These are phyloP conservation scores for Cadophora sp. DNA, from an alignment of 2,329 filamentous ascomycete species.

Conservation along the genomic window DNA sequence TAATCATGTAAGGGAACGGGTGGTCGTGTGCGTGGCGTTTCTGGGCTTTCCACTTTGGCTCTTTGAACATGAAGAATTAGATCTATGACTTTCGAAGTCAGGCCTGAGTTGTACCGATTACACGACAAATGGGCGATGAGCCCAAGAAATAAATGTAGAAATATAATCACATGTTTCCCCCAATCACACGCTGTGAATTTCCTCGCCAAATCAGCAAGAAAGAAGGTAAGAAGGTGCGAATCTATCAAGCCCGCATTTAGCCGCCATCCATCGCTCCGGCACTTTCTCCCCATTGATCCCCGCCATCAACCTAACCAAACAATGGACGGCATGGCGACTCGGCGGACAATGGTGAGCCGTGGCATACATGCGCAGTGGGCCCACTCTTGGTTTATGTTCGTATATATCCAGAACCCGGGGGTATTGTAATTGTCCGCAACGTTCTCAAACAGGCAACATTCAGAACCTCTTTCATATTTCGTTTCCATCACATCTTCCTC, in stretches of 20 bases:
- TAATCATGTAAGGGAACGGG: no score
- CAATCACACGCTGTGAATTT: neutral
- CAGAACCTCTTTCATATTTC: neutral
- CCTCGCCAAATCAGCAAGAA: neutral
- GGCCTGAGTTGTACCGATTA: no score
- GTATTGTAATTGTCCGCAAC: neutral
- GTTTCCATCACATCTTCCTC: no score
- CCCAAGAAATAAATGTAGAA: neutral
- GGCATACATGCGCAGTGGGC: no score
- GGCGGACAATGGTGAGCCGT: neutral
- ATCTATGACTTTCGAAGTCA: no score
- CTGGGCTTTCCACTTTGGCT: no score
- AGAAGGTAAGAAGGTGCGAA: constrained; percentile 10
- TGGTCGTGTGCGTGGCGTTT: no score
- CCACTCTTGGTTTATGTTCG: constrained; percentile 13
- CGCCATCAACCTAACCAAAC: neutral
- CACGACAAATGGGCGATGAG: no score
- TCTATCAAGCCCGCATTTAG: constrained; percentile 17
- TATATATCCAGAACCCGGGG: constrained; percentile 19
- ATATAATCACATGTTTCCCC: neutral
- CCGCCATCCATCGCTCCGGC: constrained; percentile 16
- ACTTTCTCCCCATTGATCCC: constrained; percentile 14
- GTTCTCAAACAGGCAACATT: neutral
- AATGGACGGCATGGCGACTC: constrained; percentile 12
- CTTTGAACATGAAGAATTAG: no score